Evolutionary conservation across 139 green algal species (phyloP), one percentile per base, ranked within the genome.

Genomic region (Pleodorina starrii): DNA sequence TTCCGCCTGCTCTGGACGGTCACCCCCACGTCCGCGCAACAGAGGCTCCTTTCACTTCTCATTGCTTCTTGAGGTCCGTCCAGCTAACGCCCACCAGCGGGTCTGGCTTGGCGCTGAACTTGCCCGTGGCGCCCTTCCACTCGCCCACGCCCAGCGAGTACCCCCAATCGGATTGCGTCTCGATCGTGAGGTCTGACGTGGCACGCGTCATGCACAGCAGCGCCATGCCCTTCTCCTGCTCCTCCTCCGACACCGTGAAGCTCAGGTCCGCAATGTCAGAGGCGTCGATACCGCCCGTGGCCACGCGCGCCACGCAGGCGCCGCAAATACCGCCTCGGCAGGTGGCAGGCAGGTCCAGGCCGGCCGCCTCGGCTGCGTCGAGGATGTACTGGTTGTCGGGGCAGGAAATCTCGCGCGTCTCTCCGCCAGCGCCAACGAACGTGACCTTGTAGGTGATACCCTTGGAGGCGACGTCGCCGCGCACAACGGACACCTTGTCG

Each of bases 161-260:
- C 10, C 97, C 97, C 97, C 97, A 99, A 89, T 99, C 97, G 44
- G 90, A 95, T 93, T 99, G 97, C 43, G 96, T 99, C 91, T 99
- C 97, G 29, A 98, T 92, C 0, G 84, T 84, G 6, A 94, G 77
- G 90, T 99, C 96, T 6, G 89, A 93, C n/a, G 93, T 93, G 4
- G 97, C 90, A 1, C 97, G 91, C 6, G 93, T 78, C 97, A 99
- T 99, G 93, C 97, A 99, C 35, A 99, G 82, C 48, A 99, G 92
- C 72, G 93, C 89, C 93, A 99, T 96, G 50, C 97, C 97, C 84
- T 96, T 71, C n/a, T 86, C 96, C 21, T 96, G 81, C 93, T 99
- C 95, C 7, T 97, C 96, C 54, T 97, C 93, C 7, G 85, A 90
- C 9, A 99, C 66, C 7, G 95, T 97, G 91, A 99, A 99, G 14